Percentiles rank a stretch among this genome's conserved stretches.
Conservation (phyloP, 306 rosid genomes). For the Psophocarpus tetragonolobus region DNA sequence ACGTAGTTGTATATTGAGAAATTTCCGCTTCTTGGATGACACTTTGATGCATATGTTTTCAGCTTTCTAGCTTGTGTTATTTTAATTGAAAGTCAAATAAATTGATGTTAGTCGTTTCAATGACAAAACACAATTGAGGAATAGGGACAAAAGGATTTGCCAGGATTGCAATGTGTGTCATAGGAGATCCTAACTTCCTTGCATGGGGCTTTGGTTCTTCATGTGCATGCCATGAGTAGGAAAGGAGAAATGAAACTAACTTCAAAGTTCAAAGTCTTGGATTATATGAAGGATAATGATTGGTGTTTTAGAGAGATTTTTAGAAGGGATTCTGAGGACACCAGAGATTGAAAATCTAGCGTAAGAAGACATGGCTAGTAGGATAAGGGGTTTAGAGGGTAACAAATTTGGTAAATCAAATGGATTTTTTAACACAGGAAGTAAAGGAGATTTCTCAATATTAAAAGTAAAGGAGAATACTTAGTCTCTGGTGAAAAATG, state of each 20-base stretch:
- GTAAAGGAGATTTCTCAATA: background rate
- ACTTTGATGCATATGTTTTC: background rate
- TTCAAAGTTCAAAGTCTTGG: background rate
- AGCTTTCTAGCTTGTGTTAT: slow-evolving; percentile 4
- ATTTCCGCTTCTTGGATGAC: slow-evolving; percentile 1
- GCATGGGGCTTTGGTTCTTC: background rate
- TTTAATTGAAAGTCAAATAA: background rate
- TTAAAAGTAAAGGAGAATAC: background rate
- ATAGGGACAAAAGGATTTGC: background rate
- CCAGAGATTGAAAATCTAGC: background rate
- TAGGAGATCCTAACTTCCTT: background rate
- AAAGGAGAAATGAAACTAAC: background rate
- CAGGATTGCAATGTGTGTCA: background rate
- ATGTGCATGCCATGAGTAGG: background rate
- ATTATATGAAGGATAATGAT: background rate
- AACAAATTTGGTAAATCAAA: background rate
- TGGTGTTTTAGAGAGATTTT: background rate
- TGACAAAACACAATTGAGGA: background rate
- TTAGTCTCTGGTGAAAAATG: background rate
- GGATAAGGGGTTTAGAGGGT: background rate
- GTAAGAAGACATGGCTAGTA: background rate
- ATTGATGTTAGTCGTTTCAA: background rate
- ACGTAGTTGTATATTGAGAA: background rate
- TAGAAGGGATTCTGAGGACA: background rate
- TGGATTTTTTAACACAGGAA: background rate